These are phyloP conservation scores for Colletotrichum sp. DNA, from an alignment of 2,329 filamentous ascomycete genomes.

Conservation along the genomic window DNA sequence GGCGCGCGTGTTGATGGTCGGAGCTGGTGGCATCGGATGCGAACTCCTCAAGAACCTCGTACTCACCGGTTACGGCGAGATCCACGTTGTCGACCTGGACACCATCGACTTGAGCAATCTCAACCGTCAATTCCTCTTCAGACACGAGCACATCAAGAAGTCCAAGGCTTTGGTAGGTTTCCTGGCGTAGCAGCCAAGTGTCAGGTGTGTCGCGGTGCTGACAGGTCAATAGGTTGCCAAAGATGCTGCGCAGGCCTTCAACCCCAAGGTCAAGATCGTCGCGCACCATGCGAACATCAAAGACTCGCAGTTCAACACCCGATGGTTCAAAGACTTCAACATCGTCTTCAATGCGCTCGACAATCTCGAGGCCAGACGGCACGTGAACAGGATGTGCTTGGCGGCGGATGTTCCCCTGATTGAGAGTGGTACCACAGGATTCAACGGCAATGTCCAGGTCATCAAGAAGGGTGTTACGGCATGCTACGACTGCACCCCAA, in stretches of 20 bases:
- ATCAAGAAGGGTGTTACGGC: constrained; percentile 92
- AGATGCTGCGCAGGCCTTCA: constrained; percentile 89
- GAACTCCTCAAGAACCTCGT: constrained; percentile 97
- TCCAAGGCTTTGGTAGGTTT: constrained; percentile 83
- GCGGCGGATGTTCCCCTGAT: constrained; percentile 89
- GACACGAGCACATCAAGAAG: constrained; percentile 97
- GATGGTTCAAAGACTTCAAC: constrained; percentile 84
- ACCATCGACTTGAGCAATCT: constrained; percentile 98
- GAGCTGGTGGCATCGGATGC: constrained; percentile 96
- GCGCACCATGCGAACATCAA: constrained; percentile 97
- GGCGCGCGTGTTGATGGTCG: constrained; percentile 91
- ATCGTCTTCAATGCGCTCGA: constrained; percentile 97
- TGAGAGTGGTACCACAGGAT: constrained; percentile 96
- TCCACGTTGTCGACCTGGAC: constrained; percentile 95
- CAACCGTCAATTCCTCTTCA: constrained; percentile 96
- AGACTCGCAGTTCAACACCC: constrained; percentile 81
- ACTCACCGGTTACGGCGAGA: constrained; percentile 87
- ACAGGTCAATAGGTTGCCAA: constrained; percentile 76
- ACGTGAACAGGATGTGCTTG: constrained; percentile 98
- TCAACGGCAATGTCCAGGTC: constrained; percentile 96
- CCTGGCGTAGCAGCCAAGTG: not conserved
- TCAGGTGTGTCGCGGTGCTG: not conserved
- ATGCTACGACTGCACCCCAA: constrained; percentile 94
- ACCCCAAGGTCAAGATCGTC: constrained; percentile 83
- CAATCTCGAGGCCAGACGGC: constrained; percentile 89